Percentiles rank a stretch among this genome's conserved stretches.
Evolutionary conservation across 306 rosid species (phyloP).

Genomic region (Medicago ruthenica): DNA sequence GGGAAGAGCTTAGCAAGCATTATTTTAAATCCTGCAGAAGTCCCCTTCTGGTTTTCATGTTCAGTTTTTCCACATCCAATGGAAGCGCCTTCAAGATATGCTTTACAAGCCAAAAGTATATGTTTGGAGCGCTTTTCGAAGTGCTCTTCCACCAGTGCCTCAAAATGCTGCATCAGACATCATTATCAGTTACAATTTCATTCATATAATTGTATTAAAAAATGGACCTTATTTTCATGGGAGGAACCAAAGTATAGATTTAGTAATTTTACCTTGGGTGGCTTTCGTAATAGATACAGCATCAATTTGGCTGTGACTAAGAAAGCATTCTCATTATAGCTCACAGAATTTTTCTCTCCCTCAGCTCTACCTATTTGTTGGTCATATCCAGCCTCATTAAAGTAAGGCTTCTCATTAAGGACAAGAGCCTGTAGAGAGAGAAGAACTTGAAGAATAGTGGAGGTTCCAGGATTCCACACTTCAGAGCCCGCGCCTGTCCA

Average conservation of each 20-base stretch:
- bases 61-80: constrained; percentile 59
- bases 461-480: constrained; percentile 86
- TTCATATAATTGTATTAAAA: constrained; percentile 26
- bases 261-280: constrained; percentile 72
- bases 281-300: constrained; percentile 66
- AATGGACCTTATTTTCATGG: constrained; percentile 12
- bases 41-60: constrained; percentile 54
- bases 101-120: constrained; percentile 77
- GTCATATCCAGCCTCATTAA: constrained; percentile 98
- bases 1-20: constrained; percentile 92
- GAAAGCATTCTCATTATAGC: constrained; percentile 92
- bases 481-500: constrained; percentile 88
- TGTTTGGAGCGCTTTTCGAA: constrained; percentile 57
- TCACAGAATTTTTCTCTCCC: constrained; percentile 91
- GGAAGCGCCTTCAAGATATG: constrained; percentile 80
- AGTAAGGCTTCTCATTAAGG: constrained; percentile 96
- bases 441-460: constrained; percentile 91
- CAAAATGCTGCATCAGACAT: constrained; percentile 76
- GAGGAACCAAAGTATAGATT: constrained; percentile 15
- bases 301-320: constrained; percentile 87
- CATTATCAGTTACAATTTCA: constrained; percentile 35
- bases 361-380: constrained; percentile 87
- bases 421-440: constrained; percentile 97
- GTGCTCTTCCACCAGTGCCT: constrained; percentile 81
- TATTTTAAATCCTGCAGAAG: constrained; percentile 85